These are phyloP conservation scores for Erythrophleum ivorense DNA, from an alignment of 331 rosid genomes.

Conservation along the genomic window DNA sequence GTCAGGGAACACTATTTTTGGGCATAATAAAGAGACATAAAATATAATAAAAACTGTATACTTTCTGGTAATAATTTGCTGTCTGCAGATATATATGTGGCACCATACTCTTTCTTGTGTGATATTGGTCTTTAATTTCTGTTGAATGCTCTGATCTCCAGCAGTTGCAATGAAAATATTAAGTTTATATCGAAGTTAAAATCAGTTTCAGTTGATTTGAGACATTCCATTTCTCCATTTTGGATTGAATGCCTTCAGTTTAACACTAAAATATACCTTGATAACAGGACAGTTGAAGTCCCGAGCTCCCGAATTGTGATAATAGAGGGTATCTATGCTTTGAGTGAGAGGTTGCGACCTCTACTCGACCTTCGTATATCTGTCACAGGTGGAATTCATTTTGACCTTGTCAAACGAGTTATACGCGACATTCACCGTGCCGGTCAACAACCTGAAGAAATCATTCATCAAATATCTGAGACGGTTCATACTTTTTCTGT, in stretches of 20 bases:
- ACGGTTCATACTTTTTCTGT: conserved; percentile 61
- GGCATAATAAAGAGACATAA: neutral
- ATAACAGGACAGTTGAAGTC: conserved; percentile 74
- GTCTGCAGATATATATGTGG: neutral
- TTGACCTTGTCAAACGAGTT: conserved; percentile 98
- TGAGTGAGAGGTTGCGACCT: conserved; percentile 85
- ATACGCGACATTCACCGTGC: conserved; percentile 97
- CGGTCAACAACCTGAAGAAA: conserved; percentile 96
- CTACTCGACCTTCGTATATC: conserved; percentile 97
- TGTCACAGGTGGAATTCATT: conserved; percentile 96
- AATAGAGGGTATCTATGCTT: conserved; percentile 95
- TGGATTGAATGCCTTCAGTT: conserved; percentile 35
- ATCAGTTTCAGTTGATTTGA: conserved; percentile 18
- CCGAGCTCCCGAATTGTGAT: conserved; percentile 86
- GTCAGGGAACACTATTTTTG: neutral
- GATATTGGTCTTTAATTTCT: conserved; percentile 26
- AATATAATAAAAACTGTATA: conserved; percentile 11
- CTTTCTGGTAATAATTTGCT: conserved; percentile 9
- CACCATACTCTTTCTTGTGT: neutral
- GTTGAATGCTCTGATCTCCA: conserved; percentile 23
- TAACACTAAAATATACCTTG: conserved; percentile 30
- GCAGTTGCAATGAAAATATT: conserved; percentile 19
- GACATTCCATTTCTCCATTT: conserved; percentile 3
- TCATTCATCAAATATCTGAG: conserved; percentile 96
- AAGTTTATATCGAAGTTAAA: conserved; percentile 2